Base-by-base conservation (phyloP, 1,284 basidiomycete species). In the Ceratobasidium sp. region DNA sequence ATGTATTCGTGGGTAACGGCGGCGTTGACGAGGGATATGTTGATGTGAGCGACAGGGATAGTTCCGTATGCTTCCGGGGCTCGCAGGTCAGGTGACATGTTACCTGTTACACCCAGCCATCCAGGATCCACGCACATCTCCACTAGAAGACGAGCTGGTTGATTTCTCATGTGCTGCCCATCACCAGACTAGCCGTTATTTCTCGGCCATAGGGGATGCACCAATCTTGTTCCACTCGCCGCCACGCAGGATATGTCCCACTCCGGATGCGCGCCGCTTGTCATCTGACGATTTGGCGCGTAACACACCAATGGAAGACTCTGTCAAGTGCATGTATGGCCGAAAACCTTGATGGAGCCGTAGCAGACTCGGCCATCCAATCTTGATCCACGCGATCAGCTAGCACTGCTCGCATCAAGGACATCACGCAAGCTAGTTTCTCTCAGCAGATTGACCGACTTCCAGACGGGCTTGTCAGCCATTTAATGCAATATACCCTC, bases 1-100 rank as follows among this genome's bases (percentile, higher is more conserved):
- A 34, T 36, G 43, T n/a, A 48, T n/a, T 58, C 45, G 45, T 23
- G 55, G 55, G 55, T 36, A 34, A 59, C 53, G 43, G 55, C 41
- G 67, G 43, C 26, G 55, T 41, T 30, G 65, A 58, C 53, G 39
- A 69, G 23, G 32, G 39, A 28, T 70, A 28, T 28, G 67, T 70
- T 70, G 67, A 70, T 70, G 45, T 14, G 53, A 18, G 10, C 1
- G 34, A 12, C 26, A 50, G 48, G 18, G 32, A 65, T 52, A 50
- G 14, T 32, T 43, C 52, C 53, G 65, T 43, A 46, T 59, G 55
- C 67, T 48, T 58, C 65, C 39, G 41, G 34, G 0, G 18, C n/a
- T 6, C 32, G 39, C 23, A 26, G 26, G 52, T 58, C 67, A 70
- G 21, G 55, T 70, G 67, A 70, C n/a, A 3, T 16, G 39, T 53